Evolutionary conservation across 2,329 filamentous ascomycete species (phyloP), one percentile per base, ranked within the genome.

Genomic region (Aspergillus carbonarius): DNA sequence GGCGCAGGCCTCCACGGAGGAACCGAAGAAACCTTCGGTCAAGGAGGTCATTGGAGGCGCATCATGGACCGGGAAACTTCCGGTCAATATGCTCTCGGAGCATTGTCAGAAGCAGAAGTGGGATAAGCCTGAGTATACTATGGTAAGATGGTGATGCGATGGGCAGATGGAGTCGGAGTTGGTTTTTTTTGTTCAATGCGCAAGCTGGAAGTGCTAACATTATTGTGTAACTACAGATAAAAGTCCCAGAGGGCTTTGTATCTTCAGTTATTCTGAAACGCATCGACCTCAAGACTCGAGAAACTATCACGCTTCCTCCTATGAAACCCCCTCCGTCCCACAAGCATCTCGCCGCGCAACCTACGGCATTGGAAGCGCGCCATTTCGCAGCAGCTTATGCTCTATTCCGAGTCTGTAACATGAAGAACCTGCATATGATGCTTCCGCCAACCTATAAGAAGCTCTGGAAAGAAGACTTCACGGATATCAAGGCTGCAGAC

Each of bases 1-100:
- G 59, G 63, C 61, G 57, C 68, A 64, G 63, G 74, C 78, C 50
- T 76, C 72, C 6, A 63, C 73, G 15, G 75, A 78, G 39, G 74
- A 77, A 61, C 80, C 79, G n/a, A 86, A 85, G 72, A 85, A 83
- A 66, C 84, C 85, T 40, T 81, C 85, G 50, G 84, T 83, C 20
- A 79, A 84, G 75, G 91, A 96, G 67, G 80, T 99, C 64, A 96
- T 99, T 70, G 95, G 92, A 42, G 95, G 95, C 50, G 87, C 92
- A 59, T 97, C 92, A 66, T 99, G 95, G 95, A 99, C 95, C 0
- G 95, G 95, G 40, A 99, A 99, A 74, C 80, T 99, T 32, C 95
- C 95, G 1, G 90, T 97, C 63, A 97, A 96, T 72, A 83, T 98
- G 68, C 85, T 98, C 63, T 91, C 90, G 35, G 95, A 98, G 80